Conservation (phyloP, 1,139 yeast species). For the Suhomyces bokatorum region DNA sequence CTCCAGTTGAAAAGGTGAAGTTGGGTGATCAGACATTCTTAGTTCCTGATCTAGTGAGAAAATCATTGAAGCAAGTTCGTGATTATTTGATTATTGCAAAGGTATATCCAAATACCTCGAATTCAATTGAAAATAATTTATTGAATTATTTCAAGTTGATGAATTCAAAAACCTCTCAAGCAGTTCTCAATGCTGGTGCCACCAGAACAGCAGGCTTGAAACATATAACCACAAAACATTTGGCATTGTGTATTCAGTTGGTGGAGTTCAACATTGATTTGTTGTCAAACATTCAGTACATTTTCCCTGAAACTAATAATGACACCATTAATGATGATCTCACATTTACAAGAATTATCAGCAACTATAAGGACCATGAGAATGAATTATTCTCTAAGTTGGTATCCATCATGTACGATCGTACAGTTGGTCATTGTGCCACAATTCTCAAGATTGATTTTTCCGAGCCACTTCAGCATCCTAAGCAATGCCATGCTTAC, state of each 20-base stretch:
- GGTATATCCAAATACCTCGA: slow-evolving; percentile 45
- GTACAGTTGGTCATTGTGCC: slow-evolving; percentile 52
- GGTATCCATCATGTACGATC: slow-evolving; percentile 68
- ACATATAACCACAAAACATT: slow-evolving; percentile 73
- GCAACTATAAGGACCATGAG: slow-evolving; percentile 58
- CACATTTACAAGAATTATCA: slow-evolving; percentile 30
- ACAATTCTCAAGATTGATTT: slow-evolving; percentile 51
- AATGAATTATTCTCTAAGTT: slow-evolving; percentile 66
- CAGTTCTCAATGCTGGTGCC: slow-evolving; percentile 77
- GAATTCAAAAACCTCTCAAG: slow-evolving; percentile 58
- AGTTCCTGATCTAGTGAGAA: slow-evolving; percentile 43
- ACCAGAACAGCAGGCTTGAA: slow-evolving; percentile 72
- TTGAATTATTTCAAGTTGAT: slow-evolving; percentile 53
- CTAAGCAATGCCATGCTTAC: slow-evolving; percentile 55
- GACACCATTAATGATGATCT: slow-evolving; percentile 34
- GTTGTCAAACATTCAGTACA: slow-evolving; percentile 20
- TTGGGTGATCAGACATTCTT: slow-evolving; percentile 41
- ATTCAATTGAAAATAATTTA: slow-evolving; percentile 41
- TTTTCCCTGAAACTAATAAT: slow-evolving; percentile 15
- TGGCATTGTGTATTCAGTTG: slow-evolving; percentile 68
- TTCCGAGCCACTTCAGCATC: slow-evolving; percentile 43
- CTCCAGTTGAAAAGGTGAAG: slow-evolving; percentile 32
- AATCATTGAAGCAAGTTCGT: slow-evolving; percentile 39
- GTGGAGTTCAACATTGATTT: slow-evolving; percentile 41
- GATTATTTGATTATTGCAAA: slow-evolving; percentile 52